phyloP scores from a whole-genome alignment of 2,329 filamentous ascomycete species.

The Fusarium chaquense region DNA sequence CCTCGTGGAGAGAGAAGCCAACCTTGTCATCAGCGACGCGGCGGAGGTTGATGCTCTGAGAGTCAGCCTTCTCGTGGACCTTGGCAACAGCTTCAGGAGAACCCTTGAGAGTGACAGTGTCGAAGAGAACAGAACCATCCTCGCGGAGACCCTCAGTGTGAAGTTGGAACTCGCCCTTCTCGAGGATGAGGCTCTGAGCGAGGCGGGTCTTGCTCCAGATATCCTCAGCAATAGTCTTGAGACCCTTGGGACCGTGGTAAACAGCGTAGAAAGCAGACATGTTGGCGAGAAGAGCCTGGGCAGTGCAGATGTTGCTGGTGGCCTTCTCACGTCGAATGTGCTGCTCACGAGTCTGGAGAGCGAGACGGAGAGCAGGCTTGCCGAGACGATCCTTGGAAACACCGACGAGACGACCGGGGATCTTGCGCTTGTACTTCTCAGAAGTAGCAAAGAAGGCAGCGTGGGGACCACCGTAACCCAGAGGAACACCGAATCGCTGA shows the following conservation, averaged over 20 bases:
- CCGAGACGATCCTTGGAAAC: conserved; percentile 90
- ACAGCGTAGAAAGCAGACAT: conserved; percentile 96
- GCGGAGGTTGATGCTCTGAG: conserved; percentile 46
- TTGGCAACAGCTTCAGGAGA: conserved; percentile 44
- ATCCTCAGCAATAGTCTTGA: conserved; percentile 86
- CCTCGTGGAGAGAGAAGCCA: conserved; percentile 51
- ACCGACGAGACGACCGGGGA: conserved; percentile 88
- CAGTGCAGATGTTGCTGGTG: conserved; percentile 97
- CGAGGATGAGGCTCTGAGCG: conserved; percentile 62
- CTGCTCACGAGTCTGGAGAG: conserved; percentile 93
- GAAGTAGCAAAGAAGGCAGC: conserved; percentile 87
- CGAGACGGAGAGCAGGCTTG: conserved; percentile 68
- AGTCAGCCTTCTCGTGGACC: conserved; percentile 40
- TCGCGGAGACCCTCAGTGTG: conserved; percentile 67
- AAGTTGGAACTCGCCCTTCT: conserved; percentile 71
- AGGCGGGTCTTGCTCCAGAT: conserved; percentile 77
- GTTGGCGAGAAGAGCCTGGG: conserved; percentile 92
- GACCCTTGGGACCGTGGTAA: conserved; percentile 87
- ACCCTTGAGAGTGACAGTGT: conserved; percentile 79
- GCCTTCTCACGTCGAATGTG: conserved; percentile 97
- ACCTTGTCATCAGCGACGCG: conserved; percentile 49
- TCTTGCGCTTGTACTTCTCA: conserved; percentile 93
- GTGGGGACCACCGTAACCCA: conserved; percentile 92
- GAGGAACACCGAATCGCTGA: conserved; percentile 90
- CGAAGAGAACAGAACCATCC: conserved; percentile 75